A percentile compares a stretch with the other conserved stretches of the same genome.
phyloP scores from a whole-genome alignment of 1,139 yeast species.

The Nakaseomyces sp. region DNA sequence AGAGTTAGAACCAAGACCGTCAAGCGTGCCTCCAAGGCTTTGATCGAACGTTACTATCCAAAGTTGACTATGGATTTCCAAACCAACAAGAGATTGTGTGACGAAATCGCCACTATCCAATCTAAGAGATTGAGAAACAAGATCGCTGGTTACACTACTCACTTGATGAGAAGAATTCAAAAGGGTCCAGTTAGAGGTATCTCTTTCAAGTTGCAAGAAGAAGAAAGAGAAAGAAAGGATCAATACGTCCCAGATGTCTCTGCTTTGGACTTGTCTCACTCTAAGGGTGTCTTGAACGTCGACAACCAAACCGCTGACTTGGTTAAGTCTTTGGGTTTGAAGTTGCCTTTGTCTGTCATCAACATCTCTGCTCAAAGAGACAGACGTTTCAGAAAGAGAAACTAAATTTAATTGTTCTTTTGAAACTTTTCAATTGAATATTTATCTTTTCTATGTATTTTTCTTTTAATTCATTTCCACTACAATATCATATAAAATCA shows the following conservation, averaged over 20 bases:
- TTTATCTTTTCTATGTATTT: constrained; percentile 12
- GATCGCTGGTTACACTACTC: constrained; percentile 99
- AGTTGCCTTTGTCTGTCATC: constrained; percentile 85
- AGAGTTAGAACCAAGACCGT: constrained; percentile 99
- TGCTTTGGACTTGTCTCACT: constrained; percentile 96
- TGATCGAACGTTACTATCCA: constrained; percentile 99
- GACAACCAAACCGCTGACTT: constrained; percentile 97
- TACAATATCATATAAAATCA: constrained; percentile 5
- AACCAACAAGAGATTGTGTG: constrained; percentile 99
- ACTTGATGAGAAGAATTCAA: constrained; percentile 99
- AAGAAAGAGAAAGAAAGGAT: constrained; percentile 99
- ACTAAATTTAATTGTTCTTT: constrained; percentile 38
- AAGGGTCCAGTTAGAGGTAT: constrained; percentile 99
- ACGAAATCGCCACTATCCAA: constrained; percentile 97
- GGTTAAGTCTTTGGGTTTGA: constrained; percentile 93
- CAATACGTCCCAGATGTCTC: constrained; percentile 99
- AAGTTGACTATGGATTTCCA: constrained; percentile 99
- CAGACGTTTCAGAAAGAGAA: constrained; percentile 95
- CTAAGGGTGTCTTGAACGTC: constrained; percentile 94
- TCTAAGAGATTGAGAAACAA: constrained; percentile 99
- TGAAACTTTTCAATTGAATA: constrained; percentile 2
- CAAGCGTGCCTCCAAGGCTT: constrained; percentile 99
- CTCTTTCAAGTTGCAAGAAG: constrained; percentile 99
- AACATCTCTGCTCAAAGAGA: constrained; percentile 89
- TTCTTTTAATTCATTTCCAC: constrained; percentile 11